Conservation (phyloP, 1,284 basidiomycete genomes). For the Inonotus obliquus region DNA sequence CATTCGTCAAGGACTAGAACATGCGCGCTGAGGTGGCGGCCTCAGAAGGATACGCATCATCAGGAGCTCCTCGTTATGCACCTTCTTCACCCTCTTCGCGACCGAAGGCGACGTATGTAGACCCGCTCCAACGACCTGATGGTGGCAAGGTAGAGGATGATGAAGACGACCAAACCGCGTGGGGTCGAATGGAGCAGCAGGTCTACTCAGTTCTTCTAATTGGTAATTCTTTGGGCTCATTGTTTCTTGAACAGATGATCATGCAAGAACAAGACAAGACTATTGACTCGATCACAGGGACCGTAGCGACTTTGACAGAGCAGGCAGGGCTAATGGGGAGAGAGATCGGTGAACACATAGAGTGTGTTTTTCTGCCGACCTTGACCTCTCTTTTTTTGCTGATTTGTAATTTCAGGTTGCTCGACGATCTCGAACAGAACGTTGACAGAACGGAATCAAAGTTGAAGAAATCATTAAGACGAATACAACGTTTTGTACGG, state of each 20-base stretch:
- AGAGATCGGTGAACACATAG: constrained; percentile 84
- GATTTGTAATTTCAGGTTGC: constrained; percentile 50
- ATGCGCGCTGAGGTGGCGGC: constrained; percentile 29
- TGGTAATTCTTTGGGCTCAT: not conserved
- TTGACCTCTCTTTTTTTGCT: not conserved
- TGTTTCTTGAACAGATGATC: constrained; percentile 55
- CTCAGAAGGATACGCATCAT: constrained; percentile 16
- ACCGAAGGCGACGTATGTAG: not conserved
- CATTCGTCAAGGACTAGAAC: constrained; percentile 23
- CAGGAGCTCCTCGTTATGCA: constrained; percentile 3
- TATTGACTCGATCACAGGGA: constrained; percentile 80
- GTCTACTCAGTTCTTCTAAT: constrained; percentile 32
- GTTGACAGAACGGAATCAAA: constrained; percentile 75
- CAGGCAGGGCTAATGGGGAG: constrained; percentile 90
- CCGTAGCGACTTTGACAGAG: constrained; percentile 72
- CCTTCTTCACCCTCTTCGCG: constrained; percentile 13
- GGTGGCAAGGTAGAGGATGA: constrained; percentile 22
- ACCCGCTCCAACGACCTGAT: constrained; percentile 1
- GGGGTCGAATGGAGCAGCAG: constrained; percentile 83
- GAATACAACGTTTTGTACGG: constrained; percentile 76
- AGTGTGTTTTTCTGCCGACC: constrained; percentile 45
- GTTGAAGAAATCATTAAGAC: constrained; percentile 62
- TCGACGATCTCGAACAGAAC: constrained; percentile 72
- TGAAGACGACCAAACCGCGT: constrained; percentile 65
- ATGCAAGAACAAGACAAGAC: constrained; percentile 83